Percentiles rank a stretch among this genome's conserved stretches.
phyloP scores from a whole-genome alignment of 208 protist species.

The Leishmania tropica region DNA sequence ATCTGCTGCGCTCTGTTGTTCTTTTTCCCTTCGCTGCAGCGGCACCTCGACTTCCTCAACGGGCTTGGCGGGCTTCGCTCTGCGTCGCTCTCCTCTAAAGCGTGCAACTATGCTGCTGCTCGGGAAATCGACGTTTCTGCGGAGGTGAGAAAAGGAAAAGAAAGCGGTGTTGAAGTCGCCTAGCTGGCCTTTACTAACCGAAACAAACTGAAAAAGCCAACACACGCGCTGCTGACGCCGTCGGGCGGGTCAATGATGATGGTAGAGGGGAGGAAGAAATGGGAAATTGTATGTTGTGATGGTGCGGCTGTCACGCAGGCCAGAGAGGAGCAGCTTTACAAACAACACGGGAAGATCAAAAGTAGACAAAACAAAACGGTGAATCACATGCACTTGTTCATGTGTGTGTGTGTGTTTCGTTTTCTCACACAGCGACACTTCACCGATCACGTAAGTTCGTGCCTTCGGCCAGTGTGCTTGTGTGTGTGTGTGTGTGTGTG shows the following conservation, averaged over 20 bases:
- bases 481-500: neutral
- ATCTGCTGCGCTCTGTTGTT: neutral
- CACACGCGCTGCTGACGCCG: neutral
- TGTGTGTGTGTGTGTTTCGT: neutral
- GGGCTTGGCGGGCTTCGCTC: neutral
- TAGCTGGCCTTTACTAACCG: neutral
- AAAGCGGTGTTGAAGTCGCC: neutral
- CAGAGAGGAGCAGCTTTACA: neutral
- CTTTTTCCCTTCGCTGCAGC: neutral
- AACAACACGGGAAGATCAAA: neutral
- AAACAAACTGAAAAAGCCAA: neutral
- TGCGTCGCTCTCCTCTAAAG: neutral
- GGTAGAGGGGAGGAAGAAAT: neutral
- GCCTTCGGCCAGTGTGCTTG: neutral
- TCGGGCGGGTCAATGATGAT: neutral
- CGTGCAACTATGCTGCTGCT: neutral
- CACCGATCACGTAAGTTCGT: neutral
- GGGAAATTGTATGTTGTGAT: neutral
- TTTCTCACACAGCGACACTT: neutral
- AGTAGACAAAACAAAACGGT: neutral
- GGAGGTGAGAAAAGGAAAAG: neutral
- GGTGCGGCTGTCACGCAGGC: neutral
- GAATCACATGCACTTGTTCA: neutral
- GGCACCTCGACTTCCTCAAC: neutral
- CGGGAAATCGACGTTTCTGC: neutral